Base-by-base conservation (phyloP, 805 yeast species). In the Lachancea waltii region DNA sequence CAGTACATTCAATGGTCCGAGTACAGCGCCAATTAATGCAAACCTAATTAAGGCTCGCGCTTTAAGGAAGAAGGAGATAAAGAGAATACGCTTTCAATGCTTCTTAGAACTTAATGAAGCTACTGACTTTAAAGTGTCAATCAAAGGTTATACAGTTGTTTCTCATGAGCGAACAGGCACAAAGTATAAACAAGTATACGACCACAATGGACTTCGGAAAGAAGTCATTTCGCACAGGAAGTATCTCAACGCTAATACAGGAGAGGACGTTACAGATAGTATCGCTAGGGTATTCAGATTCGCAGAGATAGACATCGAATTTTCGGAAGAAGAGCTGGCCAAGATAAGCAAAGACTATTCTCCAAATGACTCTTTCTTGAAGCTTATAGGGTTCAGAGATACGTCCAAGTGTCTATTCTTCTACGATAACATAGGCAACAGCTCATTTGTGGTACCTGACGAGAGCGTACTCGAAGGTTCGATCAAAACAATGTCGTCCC, bases 131-230 rank as follows among this genome's bases (percentile, higher is more conserved):
- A 65, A 68, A 0, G 71, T 90, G 33, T 81, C 86, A 0, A 68
- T 89, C 1, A 75, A 73, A 47, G 97, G 95, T 0, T 83, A 77
- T 50, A 62, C 81, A 0, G 67, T 83, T n/a, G 73, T 71, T 43
- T 65, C 69, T 6, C 76, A 74, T 36, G 80, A 79, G 41, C 70
- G 65, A 29, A 51, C 75, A 0, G 66, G 70, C 14, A 61, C 71
- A n/a, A 44, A 50, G 34, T 64, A 74, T 9, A 69, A 69, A 26
- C 66, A 67, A 30, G 72, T 83, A 4, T 77, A 73, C 54, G 75
- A 72, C 29, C 69, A 70, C 34, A 73, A 70, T 2, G 80, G 76
- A 17, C 55, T 59, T 7, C 64, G 75, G 35, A 66, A 69, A 46
- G 65, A 73, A 13, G 89, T 79, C 0, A 70, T 71, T 34, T 60